phyloP scores from a whole-genome alignment of 169 alveolate species.

The Perkinsus marinus region DNA sequence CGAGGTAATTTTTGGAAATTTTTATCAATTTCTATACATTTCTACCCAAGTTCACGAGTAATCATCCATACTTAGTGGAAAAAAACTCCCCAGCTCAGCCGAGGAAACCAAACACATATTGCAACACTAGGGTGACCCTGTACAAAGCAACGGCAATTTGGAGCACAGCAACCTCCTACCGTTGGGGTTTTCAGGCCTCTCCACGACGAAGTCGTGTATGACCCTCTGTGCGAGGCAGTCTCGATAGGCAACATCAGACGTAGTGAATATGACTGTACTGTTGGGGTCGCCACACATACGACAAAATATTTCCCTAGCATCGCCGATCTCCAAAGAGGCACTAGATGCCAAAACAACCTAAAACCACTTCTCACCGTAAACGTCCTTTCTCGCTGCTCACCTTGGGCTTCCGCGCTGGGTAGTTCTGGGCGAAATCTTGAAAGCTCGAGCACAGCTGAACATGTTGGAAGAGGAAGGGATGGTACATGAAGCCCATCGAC shows the following conservation, averaged over 20 bases:
- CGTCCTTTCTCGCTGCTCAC: not conserved
- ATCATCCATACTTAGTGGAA: too few relatives aligned
- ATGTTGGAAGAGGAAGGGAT: not conserved
- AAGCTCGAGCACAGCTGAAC: not conserved
- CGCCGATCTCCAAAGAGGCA: not conserved
- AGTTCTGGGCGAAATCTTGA: not conserved
- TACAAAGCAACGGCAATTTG: too few relatives aligned
- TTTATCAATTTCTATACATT: too few relatives aligned
- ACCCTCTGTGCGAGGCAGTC: not conserved
- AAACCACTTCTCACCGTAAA: not conserved
- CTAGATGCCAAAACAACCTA: not conserved
- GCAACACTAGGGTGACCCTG: too few relatives aligned
- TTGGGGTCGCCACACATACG: not conserved
- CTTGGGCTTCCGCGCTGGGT: not conserved
- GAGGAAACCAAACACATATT: too few relatives aligned
- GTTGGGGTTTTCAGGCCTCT: not conserved
- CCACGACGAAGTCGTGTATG: not conserved
- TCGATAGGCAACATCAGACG: not conserved
- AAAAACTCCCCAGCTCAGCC: too few relatives aligned
- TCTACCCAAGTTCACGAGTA: too few relatives aligned
- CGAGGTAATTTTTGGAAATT: too few relatives aligned
- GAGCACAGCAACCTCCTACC: too few relatives aligned
- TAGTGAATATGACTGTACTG: not conserved
- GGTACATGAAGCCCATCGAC: not conserved
- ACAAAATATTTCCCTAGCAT: not conserved